Base-by-base conservation (phyloP, 352 stramenopile genomes). In the Globisporangium spiculum region DNA sequence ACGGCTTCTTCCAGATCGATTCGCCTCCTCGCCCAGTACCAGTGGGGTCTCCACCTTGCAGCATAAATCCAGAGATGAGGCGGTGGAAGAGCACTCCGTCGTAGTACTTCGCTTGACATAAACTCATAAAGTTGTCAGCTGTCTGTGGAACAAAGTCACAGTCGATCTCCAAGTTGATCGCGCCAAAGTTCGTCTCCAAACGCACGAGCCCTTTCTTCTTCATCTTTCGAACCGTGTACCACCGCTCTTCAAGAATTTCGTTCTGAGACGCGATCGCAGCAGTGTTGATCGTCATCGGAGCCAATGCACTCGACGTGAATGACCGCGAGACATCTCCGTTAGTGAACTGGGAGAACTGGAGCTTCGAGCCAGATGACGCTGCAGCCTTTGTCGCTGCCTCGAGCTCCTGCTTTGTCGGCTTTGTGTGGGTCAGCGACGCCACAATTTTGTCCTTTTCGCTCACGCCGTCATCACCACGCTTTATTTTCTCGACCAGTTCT, bases 121-220 rank as follows among this genome's bases (percentile, higher is more conserved):
- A 78, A 34, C 93, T 86, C 60, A 99, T 84, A 74, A 99, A 99
- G 69, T 99, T 99, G 77, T 98, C 96, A 12, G 91, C 83, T 0
- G 97, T 99, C 54, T 96, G 83, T 22, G 97, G 97, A 22, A 97
- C 96, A 64, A 99, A 97, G 75, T 99, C 96, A 72, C 91, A 98
- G 79, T 99, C 93, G 41, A 99, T 76, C 70, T 96, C 96, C 30
- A 99, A 64, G 66, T 99, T 97, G 41, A 99, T 89, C 60, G 97
- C 86, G 44, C 97, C 98, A 53, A 97, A 70, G 30, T 83, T 98
- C 6, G 97, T 99, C 65, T 96, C 84, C 22, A 99, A 79, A 24
- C 92, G 88, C n/a, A 99, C 97, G 67, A 98, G 98, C 2, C 96
- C 97, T 79, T 99, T 99, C 78, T 98, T 98, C 75, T 98, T 98